phyloP scores from a whole-genome alignment of 1,284 basidiomycete genomes.

The Fomitopsis pinicola region DNA sequence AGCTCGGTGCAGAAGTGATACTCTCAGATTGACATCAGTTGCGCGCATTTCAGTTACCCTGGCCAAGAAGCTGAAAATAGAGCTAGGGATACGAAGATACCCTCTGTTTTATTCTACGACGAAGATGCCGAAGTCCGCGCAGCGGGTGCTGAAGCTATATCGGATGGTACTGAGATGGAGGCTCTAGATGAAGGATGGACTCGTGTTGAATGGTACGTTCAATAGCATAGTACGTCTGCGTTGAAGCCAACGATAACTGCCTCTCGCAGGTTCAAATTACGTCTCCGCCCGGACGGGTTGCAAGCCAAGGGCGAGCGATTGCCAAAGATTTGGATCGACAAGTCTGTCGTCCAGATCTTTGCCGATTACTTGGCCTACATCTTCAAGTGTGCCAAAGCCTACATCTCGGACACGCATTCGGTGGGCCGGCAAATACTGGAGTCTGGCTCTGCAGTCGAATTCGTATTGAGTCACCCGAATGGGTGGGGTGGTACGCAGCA shows the following conservation, averaged over 20 bases:
- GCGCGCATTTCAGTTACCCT: slow-evolving; percentile 30
- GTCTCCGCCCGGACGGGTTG: slow-evolving; percentile 34
- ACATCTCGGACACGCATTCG: slow-evolving; percentile 44
- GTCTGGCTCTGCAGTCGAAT: slow-evolving; percentile 28
- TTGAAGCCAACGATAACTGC: not conserved
- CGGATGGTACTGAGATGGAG: slow-evolving; percentile 36
- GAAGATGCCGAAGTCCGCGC: slow-evolving; percentile 38
- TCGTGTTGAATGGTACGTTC: slow-evolving; percentile 43
- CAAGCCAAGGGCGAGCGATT: slow-evolving; percentile 23
- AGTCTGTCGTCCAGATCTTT: slow-evolving; percentile 42
- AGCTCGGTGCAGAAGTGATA: not conserved
- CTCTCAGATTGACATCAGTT: not conserved
- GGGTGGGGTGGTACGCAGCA: slow-evolving; percentile 42
- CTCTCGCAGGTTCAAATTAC: slow-evolving; percentile 50
- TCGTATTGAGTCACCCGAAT: slow-evolving; percentile 39
- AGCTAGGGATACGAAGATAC: slow-evolving; percentile 47
- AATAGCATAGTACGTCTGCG: too few species aligned
- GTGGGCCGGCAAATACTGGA: slow-evolving; percentile 35
- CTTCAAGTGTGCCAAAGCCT: slow-evolving; percentile 36
- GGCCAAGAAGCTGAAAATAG: slow-evolving; percentile 32
- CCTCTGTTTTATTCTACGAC: slow-evolving; percentile 52
- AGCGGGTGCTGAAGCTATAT: slow-evolving; percentile 47
- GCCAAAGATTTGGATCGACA: slow-evolving; percentile 42
- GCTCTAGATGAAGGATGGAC: slow-evolving; percentile 44
- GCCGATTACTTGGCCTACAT: slow-evolving; percentile 52